Base-by-base conservation (phyloP, 345 rosid species). In the Chamaenerion angustifolium region DNA sequence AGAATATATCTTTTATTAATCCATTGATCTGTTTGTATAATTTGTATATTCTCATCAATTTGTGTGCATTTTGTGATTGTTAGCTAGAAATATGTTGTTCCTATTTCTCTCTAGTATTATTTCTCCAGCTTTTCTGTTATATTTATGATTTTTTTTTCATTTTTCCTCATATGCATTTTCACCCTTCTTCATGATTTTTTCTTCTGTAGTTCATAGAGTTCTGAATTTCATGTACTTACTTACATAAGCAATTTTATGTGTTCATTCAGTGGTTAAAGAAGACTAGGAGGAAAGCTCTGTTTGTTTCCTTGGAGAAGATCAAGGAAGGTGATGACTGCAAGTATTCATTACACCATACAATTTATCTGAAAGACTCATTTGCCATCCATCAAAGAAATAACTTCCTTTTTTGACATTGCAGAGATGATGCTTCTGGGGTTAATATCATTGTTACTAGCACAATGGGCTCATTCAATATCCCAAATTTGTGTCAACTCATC, bases 341-440 rank as follows among this genome's bases (percentile, higher is more conserved):
- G 27, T 52, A 41, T 19, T 7, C 16, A 14, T 14, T 16, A 40
- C 40, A 6, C 45, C 44, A 10, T 25, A 40, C 7, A 52, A 52
- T 16, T 25, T 15, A 16, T 18, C 43, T 6, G 16, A 45, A 37
- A 25, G 16, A n/a, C 18, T 45, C 16, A 45, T 18, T 1, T 10
- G 25, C 37, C 37, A 31, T 31, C 37, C 37, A 31, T 31, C 37
- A 31, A 12, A 31, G 17, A 37, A 49, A 8, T 27, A 16, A 25
- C 13, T 16, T 27, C 37, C 12, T 4, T 21, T 14, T 31, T 16
- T n/a, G 54, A 12, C 17, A 40, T 49, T 41, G 5, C 63, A 89
- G 97, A 89, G 81, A 47, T 89, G 83, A 89, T 89, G 97, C 85
- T 89, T 73, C 83, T 89, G 37, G 95, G 97, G 52, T 87, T 89